These are phyloP conservation scores for Xerocomus amazonicus DNA, from an alignment of 1,284 basidiomycete genomes.

Conservation along the genomic window DNA sequence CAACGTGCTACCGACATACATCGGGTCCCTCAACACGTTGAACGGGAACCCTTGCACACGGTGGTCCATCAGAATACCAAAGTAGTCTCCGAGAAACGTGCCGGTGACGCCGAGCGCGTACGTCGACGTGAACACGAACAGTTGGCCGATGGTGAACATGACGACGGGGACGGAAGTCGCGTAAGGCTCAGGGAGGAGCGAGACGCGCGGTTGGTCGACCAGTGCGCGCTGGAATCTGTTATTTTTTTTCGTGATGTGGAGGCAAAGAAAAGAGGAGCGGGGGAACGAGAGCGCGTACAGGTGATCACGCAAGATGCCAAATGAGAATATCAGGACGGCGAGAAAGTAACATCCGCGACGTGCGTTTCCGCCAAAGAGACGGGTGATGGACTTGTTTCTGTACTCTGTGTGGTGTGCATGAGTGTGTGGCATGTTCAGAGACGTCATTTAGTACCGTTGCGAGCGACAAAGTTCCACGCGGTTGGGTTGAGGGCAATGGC, in stretches of 20 bases:
- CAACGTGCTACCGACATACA: slow-evolving; percentile 93
- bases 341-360: slow-evolving; percentile 86
- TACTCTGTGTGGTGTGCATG: slow-evolving; percentile 60
- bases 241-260: background rate
- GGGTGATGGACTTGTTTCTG: slow-evolving; percentile 82
- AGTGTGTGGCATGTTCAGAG: background rate
- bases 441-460: slow-evolving; percentile 61
- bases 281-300: slow-evolving; percentile 51
- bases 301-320: slow-evolving; percentile 82
- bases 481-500: slow-evolving; percentile 86
- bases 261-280: background rate
- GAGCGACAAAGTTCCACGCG: slow-evolving; percentile 94
- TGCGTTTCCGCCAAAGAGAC: slow-evolving; percentile 71
- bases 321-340: slow-evolving; percentile 84
- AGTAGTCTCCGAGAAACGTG: slow-evolving; percentile 96
- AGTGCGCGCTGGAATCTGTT: slow-evolving; percentile 71
- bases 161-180: slow-evolving; percentile 59
- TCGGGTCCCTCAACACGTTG: slow-evolving; percentile 89
- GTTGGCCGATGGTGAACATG: slow-evolving; percentile 73
- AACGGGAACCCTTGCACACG: slow-evolving; percentile 90
- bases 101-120: slow-evolving; percentile 92
- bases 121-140: slow-evolving; percentile 84
- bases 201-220: slow-evolving; percentile 61
- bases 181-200: slow-evolving; percentile 56
- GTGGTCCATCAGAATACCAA: slow-evolving; percentile 96